These are phyloP conservation scores for Alternaria arbusti DNA, from an alignment of 2,329 filamentous ascomycete species.

Conservation along the genomic window DNA sequence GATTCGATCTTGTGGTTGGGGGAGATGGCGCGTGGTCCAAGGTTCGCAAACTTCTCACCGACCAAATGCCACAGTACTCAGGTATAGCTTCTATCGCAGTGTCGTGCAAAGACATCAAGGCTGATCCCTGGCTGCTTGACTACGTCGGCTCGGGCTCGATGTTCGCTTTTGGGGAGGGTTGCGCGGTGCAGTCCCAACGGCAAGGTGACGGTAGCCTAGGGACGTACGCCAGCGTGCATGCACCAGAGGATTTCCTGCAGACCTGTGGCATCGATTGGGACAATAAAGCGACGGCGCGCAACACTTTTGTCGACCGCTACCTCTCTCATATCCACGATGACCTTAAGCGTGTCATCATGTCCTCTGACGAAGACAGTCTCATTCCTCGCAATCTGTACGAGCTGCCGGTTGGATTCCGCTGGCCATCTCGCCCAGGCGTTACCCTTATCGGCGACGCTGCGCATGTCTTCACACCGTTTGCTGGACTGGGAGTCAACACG, in stretches of 20 bases:
- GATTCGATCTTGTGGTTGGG: slow-evolving; percentile 56
- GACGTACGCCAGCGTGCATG: slow-evolving; percentile 47
- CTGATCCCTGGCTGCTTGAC: slow-evolving; percentile 51
- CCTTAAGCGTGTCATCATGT: slow-evolving; percentile 28
- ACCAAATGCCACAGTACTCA: slow-evolving; percentile 54
- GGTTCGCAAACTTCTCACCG: slow-evolving; percentile 33
- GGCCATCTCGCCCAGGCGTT: slow-evolving; percentile 56
- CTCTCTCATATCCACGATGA: slow-evolving; percentile 45
- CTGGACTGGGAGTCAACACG: slow-evolving; percentile 66
- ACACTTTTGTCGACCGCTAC: slow-evolving; percentile 29
- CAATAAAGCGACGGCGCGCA: slow-evolving; percentile 46
- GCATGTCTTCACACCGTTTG: slow-evolving; percentile 65
- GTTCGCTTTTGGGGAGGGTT: slow-evolving; percentile 48
- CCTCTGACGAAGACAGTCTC: slow-evolving; percentile 20
- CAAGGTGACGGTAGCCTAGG: slow-evolving; percentile 59
- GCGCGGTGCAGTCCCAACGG: slow-evolving; percentile 51
- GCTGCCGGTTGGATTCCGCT: slow-evolving; percentile 60
- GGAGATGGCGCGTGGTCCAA: slow-evolving; percentile 58
- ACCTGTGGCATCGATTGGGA: slow-evolving; percentile 55
- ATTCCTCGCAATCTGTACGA: slow-evolving; percentile 54
- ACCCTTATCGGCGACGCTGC: slow-evolving; percentile 67
- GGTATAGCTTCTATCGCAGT: slow-evolving; percentile 56
- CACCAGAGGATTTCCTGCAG: slow-evolving; percentile 48
- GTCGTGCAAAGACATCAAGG: slow-evolving; percentile 52
- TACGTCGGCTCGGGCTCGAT: slow-evolving; percentile 53